phyloP scores from a whole-genome alignment of 257 asterid species.

The Thymus quinquecostatus region DNA sequence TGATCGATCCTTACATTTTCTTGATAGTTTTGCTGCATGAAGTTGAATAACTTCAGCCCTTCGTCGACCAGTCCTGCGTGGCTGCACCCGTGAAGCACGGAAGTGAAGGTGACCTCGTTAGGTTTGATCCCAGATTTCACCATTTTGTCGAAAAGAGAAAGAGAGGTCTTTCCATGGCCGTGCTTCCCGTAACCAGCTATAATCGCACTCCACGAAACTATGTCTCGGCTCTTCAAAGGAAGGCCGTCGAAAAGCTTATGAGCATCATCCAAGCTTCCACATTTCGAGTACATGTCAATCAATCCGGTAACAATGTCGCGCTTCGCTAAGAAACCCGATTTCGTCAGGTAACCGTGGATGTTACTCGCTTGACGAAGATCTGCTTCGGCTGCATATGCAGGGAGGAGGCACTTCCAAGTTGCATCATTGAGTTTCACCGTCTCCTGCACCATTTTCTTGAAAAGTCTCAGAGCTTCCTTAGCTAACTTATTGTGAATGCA shows the following conservation, averaged over 20 bases:
- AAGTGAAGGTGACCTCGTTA: slow-evolving; percentile 82
- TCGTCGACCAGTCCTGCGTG: slow-evolving; percentile 89
- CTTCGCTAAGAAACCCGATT: slow-evolving; percentile 68
- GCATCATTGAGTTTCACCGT: slow-evolving; percentile 71
- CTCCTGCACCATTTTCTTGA: slow-evolving; percentile 68
- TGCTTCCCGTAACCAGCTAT: slow-evolving; percentile 82
- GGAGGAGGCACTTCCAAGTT: slow-evolving; percentile 84
- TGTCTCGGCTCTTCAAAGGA: slow-evolving; percentile 56
- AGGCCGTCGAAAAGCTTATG: slow-evolving; percentile 58
- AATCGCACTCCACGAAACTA: slow-evolving; percentile 81
- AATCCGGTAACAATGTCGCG: slow-evolving; percentile 71
- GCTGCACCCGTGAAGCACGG: slow-evolving; percentile 84
- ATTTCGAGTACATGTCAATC: slow-evolving; percentile 76
- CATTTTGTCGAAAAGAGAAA: slow-evolving; percentile 80
- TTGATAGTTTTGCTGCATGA: slow-evolving; percentile 52
- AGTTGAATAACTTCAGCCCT: slow-evolving; percentile 62
- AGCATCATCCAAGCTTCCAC: slow-evolving; percentile 68
- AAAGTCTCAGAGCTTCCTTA: slow-evolving; percentile 63
- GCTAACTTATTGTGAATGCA: slow-evolving; percentile 62
- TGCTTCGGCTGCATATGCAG: slow-evolving; percentile 78
- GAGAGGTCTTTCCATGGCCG: slow-evolving; percentile 64
- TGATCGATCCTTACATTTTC: slow-evolving; percentile 57
- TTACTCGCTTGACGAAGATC: slow-evolving; percentile 71
- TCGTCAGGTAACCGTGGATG: slow-evolving; percentile 65
- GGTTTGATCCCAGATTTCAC: slow-evolving; percentile 69